Percentiles rank a stretch among this genome's conserved stretches.
These are phyloP conservation scores for Acanthamoeba healyi DNA, from an alignment of 208 protist genomes.

Conservation along the genomic window DNA sequence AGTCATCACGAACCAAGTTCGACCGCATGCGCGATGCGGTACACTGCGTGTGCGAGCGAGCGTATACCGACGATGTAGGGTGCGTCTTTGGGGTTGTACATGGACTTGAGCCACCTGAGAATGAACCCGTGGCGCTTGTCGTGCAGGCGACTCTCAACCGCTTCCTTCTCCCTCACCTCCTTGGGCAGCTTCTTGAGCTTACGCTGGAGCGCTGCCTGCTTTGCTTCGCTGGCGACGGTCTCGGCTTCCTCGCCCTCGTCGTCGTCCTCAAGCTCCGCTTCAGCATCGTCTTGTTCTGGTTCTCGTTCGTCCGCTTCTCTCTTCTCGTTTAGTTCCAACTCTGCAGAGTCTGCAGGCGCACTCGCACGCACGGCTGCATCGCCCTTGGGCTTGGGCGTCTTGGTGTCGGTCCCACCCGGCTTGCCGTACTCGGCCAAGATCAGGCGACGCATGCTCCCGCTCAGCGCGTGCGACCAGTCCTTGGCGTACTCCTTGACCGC, in stretches of 20 bases:
- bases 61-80: neutral
- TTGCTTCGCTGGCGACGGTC: neutral
- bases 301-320: neutral
- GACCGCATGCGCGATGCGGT: no score
- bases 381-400: neutral
- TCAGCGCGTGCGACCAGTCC: neutral
- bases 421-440: constrained; percentile 26
- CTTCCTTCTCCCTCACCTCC: neutral
- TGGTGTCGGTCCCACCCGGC: neutral
- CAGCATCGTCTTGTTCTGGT: neutral
- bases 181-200: neutral
- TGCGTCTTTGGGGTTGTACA: neutral
- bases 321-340: neutral
- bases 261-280: neutral
- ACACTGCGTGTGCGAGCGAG: neutral
- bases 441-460: neutral
- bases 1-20: no score
- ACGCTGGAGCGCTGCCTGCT: neutral
- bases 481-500: constrained; percentile 21
- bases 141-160: neutral
- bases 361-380: neutral
- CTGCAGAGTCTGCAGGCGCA: neutral
- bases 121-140: constrained; percentile 37
- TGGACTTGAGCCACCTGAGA: constrained; percentile 9
- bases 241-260: neutral